phyloP scores from a whole-genome alignment of 257 asterid genomes.

The Rubia yunnanensis region DNA sequence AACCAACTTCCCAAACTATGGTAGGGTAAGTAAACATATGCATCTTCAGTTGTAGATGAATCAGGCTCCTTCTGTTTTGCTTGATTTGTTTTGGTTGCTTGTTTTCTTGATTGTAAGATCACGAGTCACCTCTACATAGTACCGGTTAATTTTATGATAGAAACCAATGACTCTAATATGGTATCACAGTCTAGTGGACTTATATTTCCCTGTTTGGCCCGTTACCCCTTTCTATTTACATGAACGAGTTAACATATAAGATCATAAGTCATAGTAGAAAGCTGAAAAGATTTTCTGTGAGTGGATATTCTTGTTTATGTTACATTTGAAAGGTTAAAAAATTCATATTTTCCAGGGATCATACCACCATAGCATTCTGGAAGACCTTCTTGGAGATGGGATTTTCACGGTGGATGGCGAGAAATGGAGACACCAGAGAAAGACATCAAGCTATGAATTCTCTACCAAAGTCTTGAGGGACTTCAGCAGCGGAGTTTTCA shows the following conservation, averaged over 20 bases:
- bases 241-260: no score
- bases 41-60: no score
- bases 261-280: no score
- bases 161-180: no score
- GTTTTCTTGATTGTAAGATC: not conserved
- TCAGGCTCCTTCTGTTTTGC: not conserved
- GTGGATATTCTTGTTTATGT: no score
- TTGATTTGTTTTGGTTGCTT: not conserved
- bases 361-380: slow-evolving; percentile 39
- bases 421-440: slow-evolving; percentile 51
- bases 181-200: no score
- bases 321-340: not conserved
- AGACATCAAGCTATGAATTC: slow-evolving; percentile 56
- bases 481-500: slow-evolving; percentile 53
- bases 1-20: slow-evolving; percentile 47
- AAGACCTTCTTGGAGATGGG: slow-evolving; percentile 59
- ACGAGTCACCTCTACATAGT: no score
- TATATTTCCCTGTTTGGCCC: no score
- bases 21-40: slow-evolving; percentile 37
- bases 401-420: slow-evolving; percentile 59
- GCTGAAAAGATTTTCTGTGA: no score
- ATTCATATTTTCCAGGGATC: slow-evolving; percentile 31
- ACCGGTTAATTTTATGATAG: no score
- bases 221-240: no score
- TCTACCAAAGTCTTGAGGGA: slow-evolving; percentile 52